phyloP scores from a whole-genome alignment of 2,329 filamentous ascomycete genomes.

The Cadophora sp. region DNA sequence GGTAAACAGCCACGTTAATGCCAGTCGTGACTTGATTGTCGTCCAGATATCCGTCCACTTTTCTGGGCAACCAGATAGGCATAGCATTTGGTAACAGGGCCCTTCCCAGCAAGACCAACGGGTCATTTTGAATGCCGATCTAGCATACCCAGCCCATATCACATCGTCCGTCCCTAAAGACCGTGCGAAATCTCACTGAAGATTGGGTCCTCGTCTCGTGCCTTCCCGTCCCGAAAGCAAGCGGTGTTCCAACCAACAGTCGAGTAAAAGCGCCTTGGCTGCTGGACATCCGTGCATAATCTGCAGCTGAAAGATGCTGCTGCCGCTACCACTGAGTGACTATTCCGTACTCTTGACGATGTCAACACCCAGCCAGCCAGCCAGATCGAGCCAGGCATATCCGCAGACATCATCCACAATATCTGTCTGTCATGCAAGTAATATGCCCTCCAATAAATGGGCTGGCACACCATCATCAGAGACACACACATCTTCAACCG shows the following conservation, averaged over 20 bases:
- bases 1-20: too few relatives aligned
- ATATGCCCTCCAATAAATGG: not conserved
- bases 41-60: not conserved
- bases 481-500: not conserved
- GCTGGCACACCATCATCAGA: not conserved
- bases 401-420: not conserved
- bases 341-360: not conserved
- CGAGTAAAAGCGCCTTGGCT: constrained; percentile 8
- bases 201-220: constrained; percentile 17
- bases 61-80: not conserved
- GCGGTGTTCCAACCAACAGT: not conserved
- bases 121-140: not conserved
- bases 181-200: constrained; percentile 10
- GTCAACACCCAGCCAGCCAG: not conserved
- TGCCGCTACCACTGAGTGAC: too few relatives aligned
- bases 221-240: constrained; percentile 22
- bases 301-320: not conserved
- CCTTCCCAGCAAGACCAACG: not conserved
- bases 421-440: constrained; percentile 1
- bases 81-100: not conserved
- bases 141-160: constrained; percentile 5
- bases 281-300: constrained; percentile 10
- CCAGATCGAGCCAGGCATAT: not conserved
- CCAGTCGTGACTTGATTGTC: too few relatives aligned
- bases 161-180: too few relatives aligned